These are phyloP conservation scores for Lichtheimia corymbifera DNA, from an alignment of 371 early-diverging fungal species.

Conservation along the genomic window DNA sequence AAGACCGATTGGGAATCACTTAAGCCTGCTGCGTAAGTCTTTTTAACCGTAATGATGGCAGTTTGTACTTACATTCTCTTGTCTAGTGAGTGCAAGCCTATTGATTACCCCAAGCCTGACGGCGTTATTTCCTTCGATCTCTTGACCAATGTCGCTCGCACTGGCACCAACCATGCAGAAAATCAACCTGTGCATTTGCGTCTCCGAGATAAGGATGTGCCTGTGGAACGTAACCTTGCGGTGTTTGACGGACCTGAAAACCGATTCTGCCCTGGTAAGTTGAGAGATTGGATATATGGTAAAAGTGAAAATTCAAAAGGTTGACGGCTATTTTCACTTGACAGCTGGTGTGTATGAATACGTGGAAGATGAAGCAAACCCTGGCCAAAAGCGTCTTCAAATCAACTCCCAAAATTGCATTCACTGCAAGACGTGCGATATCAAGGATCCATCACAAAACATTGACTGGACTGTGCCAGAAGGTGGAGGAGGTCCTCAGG, in stretches of 20 bases:
- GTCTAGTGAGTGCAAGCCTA: slow-evolving; percentile 66
- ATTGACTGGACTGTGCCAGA: slow-evolving; percentile 99
- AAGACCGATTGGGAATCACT: slow-evolving; percentile 84
- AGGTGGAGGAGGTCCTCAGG: slow-evolving; percentile 91
- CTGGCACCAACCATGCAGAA: slow-evolving; percentile 95
- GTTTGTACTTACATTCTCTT: slow-evolving; percentile 8
- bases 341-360: slow-evolving; percentile 98
- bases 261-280: slow-evolving; percentile 91
- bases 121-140: slow-evolving; percentile 93
- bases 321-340: slow-evolving; percentile 2
- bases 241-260: slow-evolving; percentile 96
- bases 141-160: slow-evolving; percentile 89
- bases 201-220: slow-evolving; percentile 69
- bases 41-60: not conserved
- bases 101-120: slow-evolving; percentile 98
- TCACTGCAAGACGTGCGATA: slow-evolving; percentile 99
- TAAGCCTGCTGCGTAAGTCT: slow-evolving; percentile 62
- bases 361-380: slow-evolving; percentile 87
- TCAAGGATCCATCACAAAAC: slow-evolving; percentile 98
- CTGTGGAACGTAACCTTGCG: slow-evolving; percentile 80
- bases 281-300: not conserved
- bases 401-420: slow-evolving; percentile 98
- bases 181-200: slow-evolving; percentile 95
- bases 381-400: slow-evolving; percentile 91
- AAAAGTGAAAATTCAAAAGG: not conserved